Evolutionary conservation across 176 grass and related monocot species (phyloP), one percentile per base, ranked within the genome.

Genomic region (Thalia dealbata): DNA sequence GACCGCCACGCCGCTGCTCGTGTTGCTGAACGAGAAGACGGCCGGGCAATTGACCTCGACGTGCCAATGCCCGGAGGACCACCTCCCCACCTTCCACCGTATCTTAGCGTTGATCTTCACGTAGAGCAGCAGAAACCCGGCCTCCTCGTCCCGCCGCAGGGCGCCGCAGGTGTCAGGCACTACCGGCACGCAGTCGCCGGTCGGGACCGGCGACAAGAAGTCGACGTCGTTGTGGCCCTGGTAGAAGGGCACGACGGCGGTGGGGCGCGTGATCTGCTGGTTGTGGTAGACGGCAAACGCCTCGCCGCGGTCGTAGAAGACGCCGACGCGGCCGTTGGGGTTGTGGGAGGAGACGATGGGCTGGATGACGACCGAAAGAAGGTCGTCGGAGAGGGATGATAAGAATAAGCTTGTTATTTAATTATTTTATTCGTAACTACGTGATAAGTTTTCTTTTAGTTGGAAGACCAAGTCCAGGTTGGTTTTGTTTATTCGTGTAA

Each of bases 1-100:
- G 60, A 28, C 25, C 11, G 60, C 60, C 12, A 25, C 25, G 0
- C 60, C 23, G 60, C 0, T 3, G 1, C 12, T 27, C 60, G 24
- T 63, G 60, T 28, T 28, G 18, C 75, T 51, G n/a, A 25, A 58
- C 80, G 84, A 73, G 67, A 91, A 81, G 71, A 91, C 74, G 16
- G 90, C 80, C 3, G 92, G 92, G 87, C 92, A 96, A 71, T 58
- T 96, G 82, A 92, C 84, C 35, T 80, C 89, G 82, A 96, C 14
- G 72, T 87, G 82, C 84, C 89, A 96, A 0, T 54, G 50, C 32
- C 86, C 86, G 29, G 89, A 92, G 73, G 78, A 76, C 92, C 92
- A 96, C 77, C 70, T 84, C 3, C 92, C 92, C 50, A 96, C 92
- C 87, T 88, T 96, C 88, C 88, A 96, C 75, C 83, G 87, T 71